Evolutionary conservation across 768 basidiomycete species (phyloP), one percentile per base, ranked within the genome.

Genomic region (Mrakia frigida): DNA sequence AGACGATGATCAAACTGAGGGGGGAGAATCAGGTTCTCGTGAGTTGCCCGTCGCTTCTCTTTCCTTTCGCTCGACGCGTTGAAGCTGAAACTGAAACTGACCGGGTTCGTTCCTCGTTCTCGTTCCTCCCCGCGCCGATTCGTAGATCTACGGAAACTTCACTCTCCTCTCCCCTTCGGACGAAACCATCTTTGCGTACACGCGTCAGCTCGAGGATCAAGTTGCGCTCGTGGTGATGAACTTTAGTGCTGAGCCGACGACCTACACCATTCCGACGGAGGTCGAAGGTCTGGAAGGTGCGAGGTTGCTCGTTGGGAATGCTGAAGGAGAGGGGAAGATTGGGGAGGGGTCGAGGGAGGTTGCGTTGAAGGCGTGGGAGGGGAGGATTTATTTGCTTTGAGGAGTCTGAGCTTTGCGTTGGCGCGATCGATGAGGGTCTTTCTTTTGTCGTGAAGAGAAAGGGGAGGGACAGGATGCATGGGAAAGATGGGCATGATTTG

Each of bases 81-180:
- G n/a, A 10, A 6, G 6, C 16, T 28, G n/a, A 5, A 16, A 1
- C 59, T 60, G n/a, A n/a, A n/a, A n/a, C n/a, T n/a, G n/a, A n/a
- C n/a, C n/a, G n/a, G n/a, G n/a, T n/a, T n/a, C 9, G 59, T 33
- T 60, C 33, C n/a, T 23, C 23, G 56, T 37, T 21, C 16, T 33
- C 31, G 33, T 23, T 37, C 31, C 21, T 60, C n/a, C n/a, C n/a
- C n/a, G n/a, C n/a, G n/a, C n/a, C n/a, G n/a, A n/a, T n/a, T n/a
- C n/a, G n/a, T n/a, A 72, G 77, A 85, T 88, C 3, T 89, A 88
- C 80, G 91, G 91, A 23, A 85, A 86, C 53, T 92, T 90, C 79
- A 79, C 81, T 9, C 85, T 88, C 46, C 81, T 89, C 6, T 85
- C 87, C 11, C 80, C 83, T 0, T 80, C 81, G 0, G 84, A 90